Evolutionary conservation across 2,329 filamentous ascomycete genomes (phyloP).

Genomic region (Nannizzia gypsea): DNA sequence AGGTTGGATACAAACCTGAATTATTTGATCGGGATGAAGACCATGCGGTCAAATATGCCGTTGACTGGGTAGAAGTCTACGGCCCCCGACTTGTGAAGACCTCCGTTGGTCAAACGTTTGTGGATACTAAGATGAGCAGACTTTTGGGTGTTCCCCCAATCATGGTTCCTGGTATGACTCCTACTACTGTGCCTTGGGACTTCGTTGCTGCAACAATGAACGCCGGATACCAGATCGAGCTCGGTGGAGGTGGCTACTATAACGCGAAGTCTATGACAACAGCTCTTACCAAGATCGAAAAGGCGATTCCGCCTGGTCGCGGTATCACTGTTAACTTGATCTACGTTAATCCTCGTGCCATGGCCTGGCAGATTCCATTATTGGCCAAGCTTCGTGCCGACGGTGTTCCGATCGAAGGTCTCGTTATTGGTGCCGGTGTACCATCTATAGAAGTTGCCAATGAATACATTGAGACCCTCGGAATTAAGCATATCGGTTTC

Average conservation of each 20-base stretch:
- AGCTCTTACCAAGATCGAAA: conserved; percentile 73
- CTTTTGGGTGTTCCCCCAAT: conserved; percentile 74
- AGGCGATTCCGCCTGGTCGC: conserved; percentile 67
- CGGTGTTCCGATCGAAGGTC: conserved; percentile 79
- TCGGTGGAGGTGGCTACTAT: conserved; percentile 83
- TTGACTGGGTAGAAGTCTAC: conserved; percentile 96
- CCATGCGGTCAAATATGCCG: conserved; percentile 84
- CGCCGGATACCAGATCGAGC: conserved; percentile 85
- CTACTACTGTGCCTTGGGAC: conserved; percentile 77
- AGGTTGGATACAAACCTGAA: conserved; percentile 96
- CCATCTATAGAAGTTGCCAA: conserved; percentile 87
- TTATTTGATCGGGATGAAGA: conserved; percentile 94
- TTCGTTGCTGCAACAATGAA: conserved; percentile 90
- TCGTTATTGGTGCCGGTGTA: conserved; percentile 87
- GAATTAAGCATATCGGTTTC: conserved; percentile 86
- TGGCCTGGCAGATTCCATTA: conserved; percentile 85
- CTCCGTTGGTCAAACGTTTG: conserved; percentile 75
- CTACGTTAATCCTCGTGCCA: conserved; percentile 78
- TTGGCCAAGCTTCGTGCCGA: conserved; percentile 68
- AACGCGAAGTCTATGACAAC: conserved; percentile 70
- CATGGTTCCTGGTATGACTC: conserved; percentile 91
- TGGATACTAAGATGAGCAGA: conserved; percentile 93
- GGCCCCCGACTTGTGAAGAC: conserved; percentile 87
- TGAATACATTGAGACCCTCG: conserved; percentile 86
- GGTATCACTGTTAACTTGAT: conserved; percentile 86